Evolutionary conservation across 495 filamentous ascomycete genomes (phyloP).

Genomic region (Daldinia caldariorum): DNA sequence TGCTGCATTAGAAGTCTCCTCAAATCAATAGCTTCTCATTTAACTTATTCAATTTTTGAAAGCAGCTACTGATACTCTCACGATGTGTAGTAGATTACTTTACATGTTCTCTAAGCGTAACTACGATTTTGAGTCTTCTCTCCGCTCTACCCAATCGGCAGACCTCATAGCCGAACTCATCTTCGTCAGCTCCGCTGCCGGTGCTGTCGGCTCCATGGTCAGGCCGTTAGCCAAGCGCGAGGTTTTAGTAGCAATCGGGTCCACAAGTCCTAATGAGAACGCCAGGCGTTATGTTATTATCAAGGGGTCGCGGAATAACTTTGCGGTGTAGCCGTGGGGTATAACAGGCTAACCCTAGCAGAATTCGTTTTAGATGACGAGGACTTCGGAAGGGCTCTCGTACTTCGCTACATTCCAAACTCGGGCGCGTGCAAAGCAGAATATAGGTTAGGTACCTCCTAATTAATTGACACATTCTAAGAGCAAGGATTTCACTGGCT

Average conservation of each 20-base stretch:
- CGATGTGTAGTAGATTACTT: constrained; percentile 57
- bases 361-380: no score
- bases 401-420: no score
- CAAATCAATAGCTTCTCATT: no score
- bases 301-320: constrained; percentile 71
- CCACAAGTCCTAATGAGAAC: constrained; percentile 71
- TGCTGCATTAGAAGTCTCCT: no score
- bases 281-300: constrained; percentile 72
- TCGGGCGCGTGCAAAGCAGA: no score
- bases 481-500: no score
- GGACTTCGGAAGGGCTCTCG: no score
- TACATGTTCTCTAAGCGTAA: constrained; percentile 82
- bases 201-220: constrained; percentile 84
- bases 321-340: constrained; percentile 72
- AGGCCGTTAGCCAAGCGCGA: constrained; percentile 89
- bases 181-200: constrained; percentile 81
- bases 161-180: constrained; percentile 90
- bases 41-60: no score
- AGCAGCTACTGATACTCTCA: not conserved
- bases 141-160: constrained; percentile 80
- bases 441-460: no score
- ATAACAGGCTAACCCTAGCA: constrained; percentile 62
- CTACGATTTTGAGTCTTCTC: constrained; percentile 82
- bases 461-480: no score
- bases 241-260: constrained; percentile 83